phyloP scores from a whole-genome alignment of 1,284 basidiomycete genomes.

The Sporisorium reilianum region DNA sequence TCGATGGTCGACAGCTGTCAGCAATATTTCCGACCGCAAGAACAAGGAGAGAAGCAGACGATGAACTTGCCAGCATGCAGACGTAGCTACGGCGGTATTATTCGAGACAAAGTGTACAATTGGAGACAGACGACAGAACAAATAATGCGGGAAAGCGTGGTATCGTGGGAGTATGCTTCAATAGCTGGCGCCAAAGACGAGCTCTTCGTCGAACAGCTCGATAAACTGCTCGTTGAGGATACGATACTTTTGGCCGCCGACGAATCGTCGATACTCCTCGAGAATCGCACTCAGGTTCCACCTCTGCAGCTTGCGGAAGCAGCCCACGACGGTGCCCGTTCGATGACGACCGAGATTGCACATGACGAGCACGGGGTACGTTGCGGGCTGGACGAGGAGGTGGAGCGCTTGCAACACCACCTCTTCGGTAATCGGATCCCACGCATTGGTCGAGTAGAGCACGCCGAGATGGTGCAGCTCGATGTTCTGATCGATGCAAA shows the following conservation, averaged over 20 bases:
- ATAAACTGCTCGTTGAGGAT: slow-evolving; percentile 74
- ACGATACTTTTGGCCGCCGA: slow-evolving; percentile 73
- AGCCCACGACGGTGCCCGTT: slow-evolving; percentile 73
- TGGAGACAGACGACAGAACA: too few relatives aligned
- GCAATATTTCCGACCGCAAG: too few relatives aligned
- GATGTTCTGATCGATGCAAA: slow-evolving; percentile 67
- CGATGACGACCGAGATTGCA: slow-evolving; percentile 73
- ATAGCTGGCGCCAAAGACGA: slow-evolving; percentile 72
- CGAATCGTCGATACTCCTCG: slow-evolving; percentile 73
- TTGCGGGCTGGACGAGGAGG: slow-evolving; percentile 71
- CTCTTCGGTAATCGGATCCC: slow-evolving; percentile 72
- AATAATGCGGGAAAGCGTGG: too few relatives aligned
- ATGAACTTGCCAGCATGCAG: too few relatives aligned
- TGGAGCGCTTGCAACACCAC: slow-evolving; percentile 73
- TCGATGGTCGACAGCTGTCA: too few relatives aligned
- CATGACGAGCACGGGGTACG: slow-evolving; percentile 73
- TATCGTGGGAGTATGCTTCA: too few relatives aligned
- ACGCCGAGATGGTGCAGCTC: slow-evolving; percentile 70
- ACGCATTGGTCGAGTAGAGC: slow-evolving; percentile 70
- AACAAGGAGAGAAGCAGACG: too few relatives aligned
- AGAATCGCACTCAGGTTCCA: slow-evolving; percentile 73
- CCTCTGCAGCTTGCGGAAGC: slow-evolving; percentile 71
- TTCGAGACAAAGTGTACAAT: too few relatives aligned
- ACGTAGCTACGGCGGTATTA: too few relatives aligned
- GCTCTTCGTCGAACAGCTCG: slow-evolving; percentile 73